Percentiles rank a stretch among this genome's conserved stretches.
Evolutionary conservation across 768 basidiomycete species (phyloP).

Genomic region (Suillus clintonianus): DNA sequence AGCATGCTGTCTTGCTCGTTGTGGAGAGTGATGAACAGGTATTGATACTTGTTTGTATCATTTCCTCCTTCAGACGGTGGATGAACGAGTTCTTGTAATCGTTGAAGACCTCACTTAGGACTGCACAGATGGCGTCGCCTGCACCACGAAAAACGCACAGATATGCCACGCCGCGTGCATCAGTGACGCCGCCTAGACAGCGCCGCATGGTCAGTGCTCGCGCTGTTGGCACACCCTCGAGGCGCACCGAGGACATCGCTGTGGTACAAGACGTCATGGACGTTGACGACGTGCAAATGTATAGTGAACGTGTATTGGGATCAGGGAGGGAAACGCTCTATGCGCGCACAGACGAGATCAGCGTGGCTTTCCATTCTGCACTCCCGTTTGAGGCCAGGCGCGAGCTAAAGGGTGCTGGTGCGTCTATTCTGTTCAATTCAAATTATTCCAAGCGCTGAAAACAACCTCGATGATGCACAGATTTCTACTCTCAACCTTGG

Average conservation of each 20-base stretch:
- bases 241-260: constrained; percentile 34
- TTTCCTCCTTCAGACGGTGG: neutral
- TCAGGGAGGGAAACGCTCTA: constrained; percentile 35
- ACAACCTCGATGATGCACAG: constrained; percentile 34
- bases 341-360: constrained; percentile 76
- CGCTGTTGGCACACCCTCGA: constrained; percentile 20
- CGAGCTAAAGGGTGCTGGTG: constrained; percentile 67
- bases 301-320: constrained; percentile 37
- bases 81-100: neutral
- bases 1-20: constrained; percentile 49
- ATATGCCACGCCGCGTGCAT: constrained; percentile 26
- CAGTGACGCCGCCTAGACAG: constrained; percentile 27
- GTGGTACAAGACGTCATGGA: constrained; percentile 64
- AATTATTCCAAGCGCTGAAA: neutral
- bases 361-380: constrained; percentile 66
- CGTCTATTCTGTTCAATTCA: constrained; percentile 4
- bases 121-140: constrained; percentile 43
- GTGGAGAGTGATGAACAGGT: neutral
- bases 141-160: constrained; percentile 53
- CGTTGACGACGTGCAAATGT: constrained; percentile 52
- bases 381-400: constrained; percentile 77
- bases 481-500: constrained; percentile 68
- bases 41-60: neutral
- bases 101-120: neutral
- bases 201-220: constrained; percentile 27